Evolutionary conservation across 441 rosid species (phyloP), one percentile per base, ranked within the genome.

Genomic region (Mallotus repandus): DNA sequence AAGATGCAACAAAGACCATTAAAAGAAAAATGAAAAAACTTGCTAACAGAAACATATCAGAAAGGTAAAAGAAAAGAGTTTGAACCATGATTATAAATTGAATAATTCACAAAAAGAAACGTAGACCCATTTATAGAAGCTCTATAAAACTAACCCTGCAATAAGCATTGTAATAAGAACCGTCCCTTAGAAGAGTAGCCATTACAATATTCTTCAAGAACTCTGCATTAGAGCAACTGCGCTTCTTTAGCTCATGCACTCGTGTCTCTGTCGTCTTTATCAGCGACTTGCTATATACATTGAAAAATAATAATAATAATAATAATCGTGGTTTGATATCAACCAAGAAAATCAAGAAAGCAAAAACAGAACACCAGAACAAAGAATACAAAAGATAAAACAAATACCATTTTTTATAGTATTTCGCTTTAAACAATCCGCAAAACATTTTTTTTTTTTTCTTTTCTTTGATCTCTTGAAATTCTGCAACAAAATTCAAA

Each of bases 131-230:
- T 25, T n/a, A n/a, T 25, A 25, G 2, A 25, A 25, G 29, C 29
- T 25, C 2, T 25, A 25, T 25, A 25, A 25, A 25, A 52, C 73
- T 68, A 72, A 95, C 99, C 97, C 96, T 89, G 74, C 88, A 86
- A 68, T 83, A 91, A 13, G 99, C 98, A 77, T 88, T 86, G 78
- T 81, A 72, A 81, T 89, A 91, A 72, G 84, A 84, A 67, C 76
- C 85, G 38, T 56, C 83, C 70, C 65, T 81, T 64, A 95, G 89
- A 69, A 95, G 98, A 61, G 90, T 97, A 38, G 83, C 94, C 69
- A 93, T 77, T n/a, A n/a, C n/a, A 82, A 90, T 97, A 38, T 85
- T 87, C 84, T 82, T 91, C 83, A 91, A 65, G 77, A 76, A 90
- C 80, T 84, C 88, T 67, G 81, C 81, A 62, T 89, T 84, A 13